A percentile compares a stretch with the other conserved stretches of the same genome.
Conservation (phyloP, 2,329 filamentous ascomycete genomes). For the Fusarium scirpi region DNA sequence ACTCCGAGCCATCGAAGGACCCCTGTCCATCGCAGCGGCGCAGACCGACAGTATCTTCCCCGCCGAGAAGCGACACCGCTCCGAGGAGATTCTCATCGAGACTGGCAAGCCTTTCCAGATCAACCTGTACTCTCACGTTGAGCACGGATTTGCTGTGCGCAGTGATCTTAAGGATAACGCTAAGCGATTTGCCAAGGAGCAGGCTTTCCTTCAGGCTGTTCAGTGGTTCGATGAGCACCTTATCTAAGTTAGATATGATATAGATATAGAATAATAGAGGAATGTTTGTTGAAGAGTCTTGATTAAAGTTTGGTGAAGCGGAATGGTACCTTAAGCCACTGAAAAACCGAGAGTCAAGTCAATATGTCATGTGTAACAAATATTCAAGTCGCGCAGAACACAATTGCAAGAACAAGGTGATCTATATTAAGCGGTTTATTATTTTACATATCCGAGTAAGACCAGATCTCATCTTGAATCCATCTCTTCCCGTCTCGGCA, state of each 20-base stretch:
- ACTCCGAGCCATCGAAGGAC: conserved; percentile 66
- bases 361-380: background rate
- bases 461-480: conserved; percentile 14
- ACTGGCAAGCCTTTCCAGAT: conserved; percentile 73
- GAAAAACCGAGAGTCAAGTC: background rate
- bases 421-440: background rate
- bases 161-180: conserved; percentile 64
- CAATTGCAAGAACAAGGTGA: background rate
- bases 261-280: background rate
- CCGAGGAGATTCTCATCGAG: conserved; percentile 69
- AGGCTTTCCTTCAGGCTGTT: conserved; percentile 81
- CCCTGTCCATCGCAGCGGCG: conserved; percentile 72
- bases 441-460: background rate
- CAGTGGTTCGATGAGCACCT: conserved; percentile 75
- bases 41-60: conserved; percentile 72
- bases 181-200: conserved; percentile 79
- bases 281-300: background rate
- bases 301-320: conserved; percentile 12
- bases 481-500: conserved; percentile 24
- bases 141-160: conserved; percentile 81
- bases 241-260: conserved; percentile 3
- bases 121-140: conserved; percentile 74
- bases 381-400: background rate
- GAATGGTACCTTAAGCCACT: background rate
- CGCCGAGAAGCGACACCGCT: conserved; percentile 63